Evolutionary conservation across 495 filamentous ascomycete genomes (phyloP).

Genomic region (Penicillium paxilli): DNA sequence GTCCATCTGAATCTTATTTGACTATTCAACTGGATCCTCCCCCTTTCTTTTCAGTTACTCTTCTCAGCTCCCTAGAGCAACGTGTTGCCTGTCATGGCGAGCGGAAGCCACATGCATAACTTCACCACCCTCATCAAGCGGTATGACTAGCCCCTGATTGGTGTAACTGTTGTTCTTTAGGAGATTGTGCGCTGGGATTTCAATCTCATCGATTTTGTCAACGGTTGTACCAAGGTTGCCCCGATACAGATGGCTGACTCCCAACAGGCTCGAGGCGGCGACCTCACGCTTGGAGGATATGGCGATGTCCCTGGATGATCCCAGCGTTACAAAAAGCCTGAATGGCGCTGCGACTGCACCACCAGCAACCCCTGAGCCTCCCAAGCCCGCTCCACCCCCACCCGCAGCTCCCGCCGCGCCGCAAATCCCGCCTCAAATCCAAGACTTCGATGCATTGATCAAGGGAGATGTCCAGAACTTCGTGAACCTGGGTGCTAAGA

Average conservation of each 20-base stretch:
- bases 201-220: background rate
- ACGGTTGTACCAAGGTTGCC: too few relatives aligned
- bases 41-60: conserved; percentile 18
- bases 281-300: conserved; percentile 97
- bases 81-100: conserved; percentile 49
- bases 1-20: background rate
- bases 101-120: conserved; percentile 81
- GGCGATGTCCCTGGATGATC: conserved; percentile 64
- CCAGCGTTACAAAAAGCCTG: conserved; percentile 52
- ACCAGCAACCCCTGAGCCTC: conserved; percentile 35
- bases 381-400: conserved; percentile 42
- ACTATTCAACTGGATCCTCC: background rate
- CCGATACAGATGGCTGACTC: conserved; percentile 15
- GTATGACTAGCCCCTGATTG: conserved; percentile 51
- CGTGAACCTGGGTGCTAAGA: conserved; percentile 70
- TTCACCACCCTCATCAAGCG: conserved; percentile 96
- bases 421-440: conserved; percentile 70
- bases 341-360: conserved; percentile 39
- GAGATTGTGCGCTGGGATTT: background rate
- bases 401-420: conserved; percentile 52
- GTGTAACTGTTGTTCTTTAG: background rate
- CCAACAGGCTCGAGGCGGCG: conserved; percentile 87
- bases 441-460: conserved; percentile 84
- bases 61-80: conserved; percentile 22
- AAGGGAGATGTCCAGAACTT: conserved; percentile 73